Conservation (phyloP, 1,284 basidiomycete species). For the Marasmius fiardii region DNA sequence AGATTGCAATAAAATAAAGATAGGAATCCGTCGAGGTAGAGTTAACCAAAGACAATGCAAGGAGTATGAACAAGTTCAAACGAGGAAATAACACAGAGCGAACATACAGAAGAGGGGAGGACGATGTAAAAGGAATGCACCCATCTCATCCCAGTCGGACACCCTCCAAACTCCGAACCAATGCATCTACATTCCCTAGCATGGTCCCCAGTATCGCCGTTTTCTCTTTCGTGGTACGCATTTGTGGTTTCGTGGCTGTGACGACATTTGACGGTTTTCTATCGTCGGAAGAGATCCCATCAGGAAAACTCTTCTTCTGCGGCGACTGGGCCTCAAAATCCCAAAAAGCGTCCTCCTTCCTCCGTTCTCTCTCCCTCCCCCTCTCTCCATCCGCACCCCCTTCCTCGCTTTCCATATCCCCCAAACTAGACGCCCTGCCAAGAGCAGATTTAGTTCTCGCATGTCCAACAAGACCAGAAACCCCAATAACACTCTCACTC, state of each 20-base stretch:
- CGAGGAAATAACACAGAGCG: too few species aligned
- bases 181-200: constrained; percentile 84
- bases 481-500: background rate
- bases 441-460: constrained; percentile 11
- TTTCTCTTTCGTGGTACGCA: constrained; percentile 78
- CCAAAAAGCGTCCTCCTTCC: background rate
- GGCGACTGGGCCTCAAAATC: background rate
- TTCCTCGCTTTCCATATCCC: background rate
- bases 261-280: constrained; percentile 3
- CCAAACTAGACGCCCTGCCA: constrained; percentile 1
- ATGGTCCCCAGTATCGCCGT: constrained; percentile 76
- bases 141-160: constrained; percentile 40
- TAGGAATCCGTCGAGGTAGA: too few species aligned
- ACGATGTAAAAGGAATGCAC: constrained; percentile 1
- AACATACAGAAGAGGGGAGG: constrained; percentile 2
- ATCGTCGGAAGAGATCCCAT: constrained; percentile 15
- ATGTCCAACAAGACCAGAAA: background rate
- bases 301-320: background rate
- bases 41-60: too few species aligned
- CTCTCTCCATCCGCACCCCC: background rate
- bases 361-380: background rate
- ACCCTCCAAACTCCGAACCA: constrained; percentile 59
- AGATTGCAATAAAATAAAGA: too few species aligned
- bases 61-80: too few species aligned
- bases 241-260: constrained; percentile 12